These are phyloP conservation scores for Basipetospora chlamydospora DNA, from an alignment of 2,329 filamentous ascomycete species.

Conservation along the genomic window DNA sequence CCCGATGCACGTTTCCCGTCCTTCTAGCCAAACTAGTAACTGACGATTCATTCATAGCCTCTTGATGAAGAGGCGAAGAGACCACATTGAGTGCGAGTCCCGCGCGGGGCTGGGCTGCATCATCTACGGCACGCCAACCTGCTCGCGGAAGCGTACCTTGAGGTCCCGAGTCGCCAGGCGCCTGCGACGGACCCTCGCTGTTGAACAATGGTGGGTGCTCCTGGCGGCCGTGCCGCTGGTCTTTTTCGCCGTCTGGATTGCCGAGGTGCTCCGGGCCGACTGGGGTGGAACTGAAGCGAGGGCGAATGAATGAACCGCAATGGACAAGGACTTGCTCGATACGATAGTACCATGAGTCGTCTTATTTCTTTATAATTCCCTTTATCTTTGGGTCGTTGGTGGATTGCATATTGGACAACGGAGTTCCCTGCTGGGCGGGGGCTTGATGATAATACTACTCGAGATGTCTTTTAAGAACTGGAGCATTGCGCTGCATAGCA, in stretches of 20 bases:
- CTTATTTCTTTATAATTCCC: too few species aligned
- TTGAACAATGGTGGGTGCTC: constrained; percentile 35
- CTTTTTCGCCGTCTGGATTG: constrained; percentile 23
- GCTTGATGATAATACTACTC: too few species aligned
- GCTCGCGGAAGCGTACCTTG: constrained; percentile 26
- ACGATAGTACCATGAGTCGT: too few species aligned
- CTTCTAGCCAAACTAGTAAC: neutral
- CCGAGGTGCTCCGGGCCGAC: constrained; percentile 11
- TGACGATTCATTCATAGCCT: constrained; percentile 21
- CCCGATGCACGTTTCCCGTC: neutral
- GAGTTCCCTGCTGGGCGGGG: too few species aligned
- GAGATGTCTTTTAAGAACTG: too few species aligned
- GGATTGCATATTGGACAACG: too few species aligned
- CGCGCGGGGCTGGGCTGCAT: constrained; percentile 41
- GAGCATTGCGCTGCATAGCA: too few species aligned
- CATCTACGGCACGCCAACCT: constrained; percentile 33
- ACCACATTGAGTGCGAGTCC: constrained; percentile 47
- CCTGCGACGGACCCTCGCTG: constrained; percentile 27
- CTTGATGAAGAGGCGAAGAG: constrained; percentile 42
- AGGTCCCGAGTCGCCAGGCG: constrained; percentile 31
- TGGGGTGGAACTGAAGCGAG: too few species aligned
- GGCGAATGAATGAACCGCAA: too few species aligned
- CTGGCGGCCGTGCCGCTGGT: constrained; percentile 26
- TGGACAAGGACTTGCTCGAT: too few species aligned
- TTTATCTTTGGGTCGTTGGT: too few species aligned